Base-by-base conservation (phyloP, 345 rosid genomes). In the Euclidium syriacum region DNA sequence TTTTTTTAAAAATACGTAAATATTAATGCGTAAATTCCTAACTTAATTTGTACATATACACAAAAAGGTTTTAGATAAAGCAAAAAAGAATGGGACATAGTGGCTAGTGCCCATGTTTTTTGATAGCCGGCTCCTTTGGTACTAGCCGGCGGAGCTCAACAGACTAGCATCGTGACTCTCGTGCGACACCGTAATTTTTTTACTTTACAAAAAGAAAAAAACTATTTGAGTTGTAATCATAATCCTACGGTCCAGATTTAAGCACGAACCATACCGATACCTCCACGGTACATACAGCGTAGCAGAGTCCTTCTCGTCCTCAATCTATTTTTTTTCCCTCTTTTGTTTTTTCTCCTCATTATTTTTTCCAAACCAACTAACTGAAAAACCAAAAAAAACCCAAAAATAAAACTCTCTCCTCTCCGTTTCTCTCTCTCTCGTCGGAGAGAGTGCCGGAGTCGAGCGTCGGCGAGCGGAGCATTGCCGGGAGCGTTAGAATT, bases 151-250 rank as follows among this genome's bases (percentile, higher is more conserved):
- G n/a, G n/a, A n/a, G 3, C 29, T 30, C 27, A 5, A 41, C 4
- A n/a, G 18, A 40, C 55, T 68, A 39, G 62, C 62, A 55, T 69
- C 62, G 56, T 30, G 68, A 61, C 49, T 52, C 62, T 52, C 73
- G 68, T 44, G 62, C 26, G 62, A 69, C 26, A n/a, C 67, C 59
- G 46, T 60, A 32, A 53, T 32, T 23, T 52, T 24, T 24, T 14
- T 43, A 10, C 3, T 18, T n/a, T 19, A 9, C 34, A 15, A 18
- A 29, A 18, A 33, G 18, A 34, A 15, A 6, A 14, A 40, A 42
- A 39, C 18, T 12, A 9, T 15, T n/a, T 5, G 14, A 16, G 5
- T 32, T 38, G n/a, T 0, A 46, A 22, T 49, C 26, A 3, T 14
- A 41, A 64, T 62, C 63, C 22, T 3, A 64, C 70, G 75, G 65